Evolutionary conservation across 2,329 filamentous ascomycete genomes (phyloP).

Genomic region (Endothia cerciana): DNA sequence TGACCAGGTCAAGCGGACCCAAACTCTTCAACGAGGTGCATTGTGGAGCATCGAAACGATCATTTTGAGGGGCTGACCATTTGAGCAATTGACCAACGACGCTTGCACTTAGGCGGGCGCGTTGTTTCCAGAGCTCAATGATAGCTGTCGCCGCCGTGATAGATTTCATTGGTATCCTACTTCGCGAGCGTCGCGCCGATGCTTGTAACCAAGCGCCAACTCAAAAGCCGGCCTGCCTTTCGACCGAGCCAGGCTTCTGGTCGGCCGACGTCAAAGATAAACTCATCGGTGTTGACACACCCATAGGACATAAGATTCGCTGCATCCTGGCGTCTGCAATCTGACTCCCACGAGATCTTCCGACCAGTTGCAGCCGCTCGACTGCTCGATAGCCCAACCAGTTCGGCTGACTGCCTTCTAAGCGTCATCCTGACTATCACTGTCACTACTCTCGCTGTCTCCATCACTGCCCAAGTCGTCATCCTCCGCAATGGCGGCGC

Average conservation of each 20-base stretch:
- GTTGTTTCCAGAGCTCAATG: not conserved
- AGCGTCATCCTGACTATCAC: conserved; percentile 31
- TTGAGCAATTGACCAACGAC: not conserved
- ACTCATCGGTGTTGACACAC: not conserved
- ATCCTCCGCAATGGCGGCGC: conserved; percentile 25
- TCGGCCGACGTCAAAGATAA: not conserved
- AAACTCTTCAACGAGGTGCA: not conserved
- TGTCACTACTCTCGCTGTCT: conserved; percentile 30
- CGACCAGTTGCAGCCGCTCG: not conserved
- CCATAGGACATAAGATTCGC: not conserved
- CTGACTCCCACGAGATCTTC: not conserved
- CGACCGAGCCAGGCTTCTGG: not conserved
- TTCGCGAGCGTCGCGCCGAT: not conserved
- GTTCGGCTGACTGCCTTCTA: conserved; percentile 5
- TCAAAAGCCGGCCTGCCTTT: not conserved
- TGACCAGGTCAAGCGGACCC: not conserved
- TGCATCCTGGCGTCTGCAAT: not conserved
- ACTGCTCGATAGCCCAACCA: not conserved
- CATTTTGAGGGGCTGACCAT: not conserved
- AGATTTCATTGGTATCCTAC: not conserved
- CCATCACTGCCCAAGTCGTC: conserved; percentile 29
- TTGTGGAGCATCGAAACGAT: not conserved
- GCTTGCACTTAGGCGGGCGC: not conserved
- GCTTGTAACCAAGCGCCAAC: not conserved
- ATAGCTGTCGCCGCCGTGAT: not conserved